Base-by-base conservation (phyloP, 768 basidiomycete genomes). In the Trametes cinnabarina region DNA sequence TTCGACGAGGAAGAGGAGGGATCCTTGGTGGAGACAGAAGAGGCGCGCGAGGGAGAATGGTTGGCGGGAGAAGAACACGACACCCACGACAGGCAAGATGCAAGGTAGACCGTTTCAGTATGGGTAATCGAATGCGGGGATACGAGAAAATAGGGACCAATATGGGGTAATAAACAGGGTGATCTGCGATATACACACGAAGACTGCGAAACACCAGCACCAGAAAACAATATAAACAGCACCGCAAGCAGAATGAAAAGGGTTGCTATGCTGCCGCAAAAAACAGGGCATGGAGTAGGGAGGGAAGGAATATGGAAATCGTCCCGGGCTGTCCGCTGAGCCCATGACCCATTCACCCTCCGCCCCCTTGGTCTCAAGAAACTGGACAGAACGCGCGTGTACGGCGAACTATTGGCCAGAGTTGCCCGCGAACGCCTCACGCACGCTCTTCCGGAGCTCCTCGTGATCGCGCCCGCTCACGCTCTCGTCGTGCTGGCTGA, bases 371-470 rank as follows among this genome's bases (percentile, higher is more conserved):
- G 32, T 32, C 25, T 19, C 51, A 30, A 23, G n/a, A 35, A 35
- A 32, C 6, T 6, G 30, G 12, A 12, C 37, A 39, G 37, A 39
- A 15, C 30, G 17, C 15, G n/a, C 37, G 10, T 8, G 17, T 15
- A 15, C 37, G 14, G 14, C 37, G 9, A 39, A 46, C 58, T 68
- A 72, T 58, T 74, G 67, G 51, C 69, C 65, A 51, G 85, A 84
- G 41, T 84, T 81, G 10, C 83, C 78, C n/a, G 79, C 81, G 58
- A 93, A 87, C 8, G 92, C 91, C 64, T 93, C 91, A 52, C 88
- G 78, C 54, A 94, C 89, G 61, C 91, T 94, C 71, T 84, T 79
- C 67, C 90, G 76, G 54, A 94, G 77, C 71, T 92, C 90, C 58
- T 92, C 90, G 55, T 90, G 87, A n/a, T 88, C 87, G 51, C 82